Evolutionary conservation across 1,284 basidiomycete species (phyloP).

Genomic region (Sphaerobolus stellatus): DNA sequence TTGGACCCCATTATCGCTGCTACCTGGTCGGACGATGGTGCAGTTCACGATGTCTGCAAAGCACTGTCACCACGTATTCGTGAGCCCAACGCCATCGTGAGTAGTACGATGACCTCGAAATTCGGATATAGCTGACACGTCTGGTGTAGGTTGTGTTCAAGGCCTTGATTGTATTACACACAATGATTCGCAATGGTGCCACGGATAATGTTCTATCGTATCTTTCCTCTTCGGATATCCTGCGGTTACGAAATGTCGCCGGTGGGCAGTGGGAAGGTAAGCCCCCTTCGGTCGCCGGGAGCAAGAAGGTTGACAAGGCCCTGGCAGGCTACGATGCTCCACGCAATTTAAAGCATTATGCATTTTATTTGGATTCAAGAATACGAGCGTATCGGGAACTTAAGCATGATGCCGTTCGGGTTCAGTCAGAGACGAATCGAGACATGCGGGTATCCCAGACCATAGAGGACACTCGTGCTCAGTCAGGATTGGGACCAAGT

Average conservation of each 20-base stretch:
- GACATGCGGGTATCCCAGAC: slow-evolving; percentile 67
- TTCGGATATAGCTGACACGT: not conserved
- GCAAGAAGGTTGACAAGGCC: not conserved
- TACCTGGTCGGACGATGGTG: slow-evolving; percentile 90
- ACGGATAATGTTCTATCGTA: slow-evolving; percentile 89
- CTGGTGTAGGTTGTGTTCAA: slow-evolving; percentile 86
- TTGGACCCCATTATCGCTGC: slow-evolving; percentile 91
- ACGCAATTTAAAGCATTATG: slow-evolving; percentile 85
- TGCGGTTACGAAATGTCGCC: slow-evolving; percentile 78
- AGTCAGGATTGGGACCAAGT: slow-evolving; percentile 25
- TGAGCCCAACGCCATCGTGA: slow-evolving; percentile 87
- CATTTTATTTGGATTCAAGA: slow-evolving; percentile 85
- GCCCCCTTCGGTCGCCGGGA: slow-evolving; percentile 18
- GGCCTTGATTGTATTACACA: slow-evolving; percentile 91
- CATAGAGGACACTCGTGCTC: slow-evolving; percentile 53
- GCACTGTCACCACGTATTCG: slow-evolving; percentile 80
- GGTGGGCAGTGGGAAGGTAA: slow-evolving; percentile 80
- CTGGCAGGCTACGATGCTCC: slow-evolving; percentile 77
- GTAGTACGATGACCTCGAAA: slow-evolving; percentile 29
- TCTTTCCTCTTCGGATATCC: slow-evolving; percentile 75
- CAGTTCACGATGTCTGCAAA: slow-evolving; percentile 88
- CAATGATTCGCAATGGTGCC: slow-evolving; percentile 90
- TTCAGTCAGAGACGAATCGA: slow-evolving; percentile 87
- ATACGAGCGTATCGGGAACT: slow-evolving; percentile 90
- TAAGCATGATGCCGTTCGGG: slow-evolving; percentile 90